Evolutionary conservation across 768 basidiomycete species (phyloP), one percentile per base, ranked within the genome.

Genomic region (Pleurotus salmoneostramineus): DNA sequence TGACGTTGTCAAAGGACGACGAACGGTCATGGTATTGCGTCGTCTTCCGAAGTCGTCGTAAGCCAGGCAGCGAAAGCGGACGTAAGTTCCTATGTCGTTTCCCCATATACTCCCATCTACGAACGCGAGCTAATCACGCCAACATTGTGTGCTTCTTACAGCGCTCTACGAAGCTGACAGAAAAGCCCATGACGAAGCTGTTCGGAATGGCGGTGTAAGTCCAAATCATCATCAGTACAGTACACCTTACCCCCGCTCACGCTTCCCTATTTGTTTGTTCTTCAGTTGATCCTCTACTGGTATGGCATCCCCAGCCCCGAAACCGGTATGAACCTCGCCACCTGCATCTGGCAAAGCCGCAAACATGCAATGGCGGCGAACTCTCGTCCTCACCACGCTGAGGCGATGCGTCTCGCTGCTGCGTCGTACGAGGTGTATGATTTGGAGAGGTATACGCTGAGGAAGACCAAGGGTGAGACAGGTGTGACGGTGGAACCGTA

Each of bases 261-360:
- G 45, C 35, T 21, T 54, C 15, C 42, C 32, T 49, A 42, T n/a
- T n/a, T n/a, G n/a, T n/a, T n/a, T n/a, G n/a, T n/a, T n/a, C n/a
- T n/a, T n/a, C 58, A 92, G 83, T 76, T 98, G 34, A 82, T 97
- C 52, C 77, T 95, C 68, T 98, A 98, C 70, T 98, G 96, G 95
- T 95, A 94, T 64, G 95, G 95, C 7, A 79, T 88, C 33, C 95
- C 95, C 1, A 74, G 91, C 63, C 79, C 80, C 50, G 68, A 77
- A 37, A 89, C 90, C 0, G 87, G 93, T 1, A 77, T 90, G 72
- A 98, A 98, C 70, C 83, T 97, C 56, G 94, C 95, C 6, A 97
- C 95, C 14, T 98, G 95, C 74, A 88, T 98, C 43, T 98, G 96
- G 95, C 87, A 90, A 72, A 92, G 89, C 43, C 85, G 95, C 5